Base-by-base conservation (phyloP, 306 rosid species). In the Vigna radiata region DNA sequence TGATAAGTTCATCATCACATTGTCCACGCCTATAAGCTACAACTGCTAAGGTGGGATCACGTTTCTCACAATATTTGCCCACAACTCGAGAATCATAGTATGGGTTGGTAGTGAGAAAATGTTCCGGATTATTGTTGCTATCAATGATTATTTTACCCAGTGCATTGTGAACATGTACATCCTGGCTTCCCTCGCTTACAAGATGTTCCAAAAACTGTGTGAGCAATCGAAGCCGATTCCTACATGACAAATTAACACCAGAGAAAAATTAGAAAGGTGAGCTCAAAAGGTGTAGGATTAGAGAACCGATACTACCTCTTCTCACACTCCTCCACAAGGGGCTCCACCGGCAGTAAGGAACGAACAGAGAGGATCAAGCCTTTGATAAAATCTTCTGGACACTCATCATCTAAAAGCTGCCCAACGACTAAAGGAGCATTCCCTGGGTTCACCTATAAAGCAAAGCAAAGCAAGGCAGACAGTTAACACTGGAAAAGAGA, bases 171-270 rank as follows among this genome's bases (percentile, higher is more conserved):
- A 96, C 98, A 83, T 96, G 99, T 56, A 92, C 98, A 74, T 96
- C 99, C 83, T 92, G 99, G 92, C 99, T 96, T 85, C 99, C 99
- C 87, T 96, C 99, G 56, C 98, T 92, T 87, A 96, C 99, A 23
- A 96, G 96, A 91, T 96, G 98, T 87, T 96, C 99, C 88, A 96
- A 85, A 84, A 96, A 96, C 78, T 96, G 99, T 36, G 98, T 87
- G 73, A 96, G 99, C 65, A 96, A 83, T 33, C 99, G 97, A 82
- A 96, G 95, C 21, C 98, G 99, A 55, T 96, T 96, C 90, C 99
- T 96, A 80, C n/a, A 83, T 19, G 11, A 78, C 77, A 85, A 77
- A 50, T 46, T 17, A 33, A 53, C 25, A 75, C 82, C 76, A 17
- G 8, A 58, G 27, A 46, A 73, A 29, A 79, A 7, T 83, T 62